Conservation (phyloP, 1,284 basidiomycete species). For the Xerocomus subilludens region DNA sequence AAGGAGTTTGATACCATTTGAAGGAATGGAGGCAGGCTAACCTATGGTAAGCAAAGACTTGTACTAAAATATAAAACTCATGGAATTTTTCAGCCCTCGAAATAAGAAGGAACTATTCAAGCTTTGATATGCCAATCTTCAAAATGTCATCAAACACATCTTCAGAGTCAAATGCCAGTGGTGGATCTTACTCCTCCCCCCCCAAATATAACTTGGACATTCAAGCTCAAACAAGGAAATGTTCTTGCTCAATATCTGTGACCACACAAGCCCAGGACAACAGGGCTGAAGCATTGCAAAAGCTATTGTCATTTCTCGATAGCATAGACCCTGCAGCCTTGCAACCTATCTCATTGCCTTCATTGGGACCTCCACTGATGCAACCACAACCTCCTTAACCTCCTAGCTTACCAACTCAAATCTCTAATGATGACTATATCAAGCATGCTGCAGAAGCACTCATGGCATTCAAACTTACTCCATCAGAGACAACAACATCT, state of each 20-base stretch:
- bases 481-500: not conserved
- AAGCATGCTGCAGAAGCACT: not conserved
- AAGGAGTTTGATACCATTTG: not conserved
- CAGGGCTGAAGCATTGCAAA: too few relatives aligned
- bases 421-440: not conserved
- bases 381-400: not conserved
- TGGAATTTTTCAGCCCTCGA: not conserved
- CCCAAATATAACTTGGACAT: slow-evolving; percentile 47
- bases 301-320: too few relatives aligned
- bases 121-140: slow-evolving; percentile 48
- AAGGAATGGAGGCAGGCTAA: slow-evolving; percentile 9
- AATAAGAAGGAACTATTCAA: slow-evolving; percentile 49
- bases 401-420: not conserved
- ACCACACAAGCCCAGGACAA: not conserved
- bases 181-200: slow-evolving; percentile 43
- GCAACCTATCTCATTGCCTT: too few relatives aligned
- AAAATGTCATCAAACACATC: slow-evolving; percentile 53
- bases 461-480: not conserved
- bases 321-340: too few relatives aligned
- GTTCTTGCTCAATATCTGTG: not conserved
- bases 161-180: slow-evolving; percentile 58
- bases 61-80: not conserved
- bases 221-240: not conserved
- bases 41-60: not conserved
- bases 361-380: too few relatives aligned